These are phyloP conservation scores for Pleurotus salmoneostramineus DNA, from an alignment of 768 basidiomycete genomes.

Conservation along the genomic window DNA sequence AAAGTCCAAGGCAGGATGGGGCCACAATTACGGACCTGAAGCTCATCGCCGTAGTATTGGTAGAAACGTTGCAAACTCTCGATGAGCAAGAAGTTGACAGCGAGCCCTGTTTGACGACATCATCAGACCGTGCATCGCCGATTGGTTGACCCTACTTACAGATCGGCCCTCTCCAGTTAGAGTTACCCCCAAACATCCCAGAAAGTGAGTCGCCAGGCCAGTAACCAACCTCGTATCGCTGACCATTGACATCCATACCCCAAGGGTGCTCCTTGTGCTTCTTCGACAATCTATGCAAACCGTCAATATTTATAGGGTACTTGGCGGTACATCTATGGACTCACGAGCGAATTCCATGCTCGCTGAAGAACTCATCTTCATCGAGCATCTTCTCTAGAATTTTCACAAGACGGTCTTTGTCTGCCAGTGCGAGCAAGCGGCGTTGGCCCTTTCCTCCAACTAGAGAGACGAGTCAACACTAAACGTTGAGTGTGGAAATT, in stretches of 20 bases:
- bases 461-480: slow-evolving; percentile 13
- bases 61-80: slow-evolving; percentile 97
- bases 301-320: not conserved
- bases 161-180: slow-evolving; percentile 94
- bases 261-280: slow-evolving; percentile 89
- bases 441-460: slow-evolving; percentile 78
- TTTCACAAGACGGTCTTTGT: slow-evolving; percentile 82
- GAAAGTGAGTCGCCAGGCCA: slow-evolving; percentile 98
- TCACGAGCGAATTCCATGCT: slow-evolving; percentile 93
- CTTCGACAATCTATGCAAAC: slow-evolving; percentile 67
- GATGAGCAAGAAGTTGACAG: slow-evolving; percentile 93
- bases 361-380: slow-evolving; percentile 94
- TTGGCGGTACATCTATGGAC: slow-evolving; percentile 23
- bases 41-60: slow-evolving; percentile 92
- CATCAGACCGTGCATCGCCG: not conserved
- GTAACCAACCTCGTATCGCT: slow-evolving; percentile 89
- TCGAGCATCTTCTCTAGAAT: slow-evolving; percentile 97
- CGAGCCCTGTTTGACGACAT: slow-evolving; percentile 61
- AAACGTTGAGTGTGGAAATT: not conserved
- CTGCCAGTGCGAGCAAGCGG: slow-evolving; percentile 82
- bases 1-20: not conserved
- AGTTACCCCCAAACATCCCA: slow-evolving; percentile 98
- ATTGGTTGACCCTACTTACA: slow-evolving; percentile 38
- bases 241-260: slow-evolving; percentile 91
- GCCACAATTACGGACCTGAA: slow-evolving; percentile 44